Evolutionary conservation across 2,329 filamentous ascomycete genomes (phyloP), one percentile per base, ranked within the genome.

Genomic region (Ceratocystis papillata): DNA sequence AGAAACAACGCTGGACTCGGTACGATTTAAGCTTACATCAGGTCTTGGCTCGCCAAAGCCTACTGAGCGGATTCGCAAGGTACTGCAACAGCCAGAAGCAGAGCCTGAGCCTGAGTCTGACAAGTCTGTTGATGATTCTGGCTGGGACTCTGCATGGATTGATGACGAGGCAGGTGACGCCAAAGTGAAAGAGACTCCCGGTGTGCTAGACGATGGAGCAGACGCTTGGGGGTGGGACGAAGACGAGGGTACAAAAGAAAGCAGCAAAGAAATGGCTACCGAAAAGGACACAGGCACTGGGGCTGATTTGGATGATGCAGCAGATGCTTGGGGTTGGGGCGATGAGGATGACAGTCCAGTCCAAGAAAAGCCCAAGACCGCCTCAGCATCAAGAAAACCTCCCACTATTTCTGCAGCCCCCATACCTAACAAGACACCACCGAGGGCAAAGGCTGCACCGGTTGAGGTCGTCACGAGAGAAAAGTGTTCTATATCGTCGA

Each of bases 181-280:
- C 71, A 50, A 65, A 71, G 12, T 70, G 74, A 57, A 68, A 73
- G 44, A 65, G 66, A 15, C 65, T 45, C 67, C 70, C 57, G 17
- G 69, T 70, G 45, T 45, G 8, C 25, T n/a, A 37, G 77, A 80
- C 25, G 79, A 80, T 7, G 78, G 76, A 0, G 78, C 77, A 10
- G 88, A 90, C 70, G 89, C 90, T 30, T 95, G 90, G 88, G 90
- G 88, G 2, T 96, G 91, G 89, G 88, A 85, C 25, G 90, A 85
- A 17, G 79, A 91, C 46, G 62, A 50, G 22, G 88, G 88, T 50
- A 70, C 73, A 69, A 70, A 74, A 63, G 69, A 73, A 17, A 69
- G 71, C 8, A 69, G 71, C 8, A 33, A 71, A 3, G 61, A 69
- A 3, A 45, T 69, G 20, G 61, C 66, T 63, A 20, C 33, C 48